Evolutionary conservation across 2,329 filamentous ascomycete genomes (phyloP), one percentile per base, ranked within the genome.

Genomic region (Colletotrichum truncatum): DNA sequence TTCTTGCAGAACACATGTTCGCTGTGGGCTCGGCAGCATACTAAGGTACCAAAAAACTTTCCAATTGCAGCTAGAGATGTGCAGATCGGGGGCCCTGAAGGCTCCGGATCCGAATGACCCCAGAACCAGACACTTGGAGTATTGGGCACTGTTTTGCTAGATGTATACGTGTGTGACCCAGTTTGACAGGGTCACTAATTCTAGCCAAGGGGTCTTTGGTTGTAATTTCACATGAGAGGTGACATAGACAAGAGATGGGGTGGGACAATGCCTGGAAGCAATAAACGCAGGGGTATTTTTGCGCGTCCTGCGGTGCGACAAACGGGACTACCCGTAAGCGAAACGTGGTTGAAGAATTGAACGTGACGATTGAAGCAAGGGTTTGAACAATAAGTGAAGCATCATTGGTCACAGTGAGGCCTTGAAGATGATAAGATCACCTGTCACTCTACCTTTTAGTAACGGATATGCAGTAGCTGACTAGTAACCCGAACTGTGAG

Each of bases 271-370:
- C 38, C 48, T 23, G 38, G 48, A 52, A 52, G 18, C 32, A 38
- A 36, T 16, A 52, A 52, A 52, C 48, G n/a, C 16, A 18, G 30
- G 18, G 48, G 16, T n/a, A 26, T 52, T 32, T 52, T 18, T 34
- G 52, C 38, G 26, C 38, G 38, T 54, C 38, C 52, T 55, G 52
- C 25, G 25, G 49, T 25, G 34, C 39, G 39, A 45, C 56, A 41
- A 23, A 36, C 56, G 56, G 56, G 56, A 59, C 23, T 41, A 52
- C 26, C 56, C 56, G 56, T 34, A 52, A 32, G 25, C 45, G 36
- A 38, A 39, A 39, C 56, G 34, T 18, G 45, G 36, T 26, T 26
- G 34, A 23, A 32, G n/a, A 41, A 59, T 39, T 32, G 46, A 32
- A 49, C 16, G 30, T 32, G 28, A 26, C 32, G 45, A 38, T 26